A percentile compares a stretch with the other conserved stretches of the same genome.
phyloP scores from a whole-genome alignment of 768 basidiomycete species.

The Tephrocybe rancida region DNA sequence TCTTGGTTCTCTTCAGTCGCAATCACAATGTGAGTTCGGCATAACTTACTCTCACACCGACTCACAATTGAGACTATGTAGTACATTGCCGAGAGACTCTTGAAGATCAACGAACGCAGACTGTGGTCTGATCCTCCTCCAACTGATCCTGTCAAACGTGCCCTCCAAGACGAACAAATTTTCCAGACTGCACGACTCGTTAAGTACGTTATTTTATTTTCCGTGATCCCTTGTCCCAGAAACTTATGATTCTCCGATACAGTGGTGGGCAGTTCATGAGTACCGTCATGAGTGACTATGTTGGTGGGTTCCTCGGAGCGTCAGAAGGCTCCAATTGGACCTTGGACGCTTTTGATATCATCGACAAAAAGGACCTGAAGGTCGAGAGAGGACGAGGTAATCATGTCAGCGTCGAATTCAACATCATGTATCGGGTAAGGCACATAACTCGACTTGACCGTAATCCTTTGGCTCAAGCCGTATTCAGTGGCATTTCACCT shows the following conservation, averaged over 20 bases:
- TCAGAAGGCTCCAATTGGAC: no score
- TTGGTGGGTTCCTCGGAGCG: no score
- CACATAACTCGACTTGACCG: no score
- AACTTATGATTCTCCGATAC: no score
- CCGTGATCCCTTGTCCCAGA: constrained; percentile 25
- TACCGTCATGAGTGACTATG: no score
- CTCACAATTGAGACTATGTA: constrained; percentile 16
- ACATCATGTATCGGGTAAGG: constrained; percentile 43
- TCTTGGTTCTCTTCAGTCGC: constrained; percentile 56
- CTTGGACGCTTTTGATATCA: constrained; percentile 51
- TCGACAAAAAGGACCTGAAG: constrained; percentile 34
- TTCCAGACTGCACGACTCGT: constrained; percentile 52
- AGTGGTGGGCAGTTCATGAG: no score
- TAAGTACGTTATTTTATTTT: constrained; percentile 38
- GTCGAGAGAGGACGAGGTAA: constrained; percentile 61
- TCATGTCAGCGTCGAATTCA: constrained; percentile 71
- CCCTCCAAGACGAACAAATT: no score
- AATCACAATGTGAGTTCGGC: constrained; percentile 55
- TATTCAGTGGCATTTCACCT: constrained; percentile 56
- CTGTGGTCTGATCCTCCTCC: constrained; percentile 47
- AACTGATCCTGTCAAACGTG: constrained; percentile 22
- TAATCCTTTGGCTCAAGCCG: no score
- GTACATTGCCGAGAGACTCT: constrained; percentile 55
- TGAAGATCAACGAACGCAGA: constrained; percentile 57
- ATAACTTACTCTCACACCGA: not conserved